Evolutionary conservation across 2,329 filamentous ascomycete genomes (phyloP), one percentile per base, ranked within the genome.

Genomic region (Sporothrix inflata): DNA sequence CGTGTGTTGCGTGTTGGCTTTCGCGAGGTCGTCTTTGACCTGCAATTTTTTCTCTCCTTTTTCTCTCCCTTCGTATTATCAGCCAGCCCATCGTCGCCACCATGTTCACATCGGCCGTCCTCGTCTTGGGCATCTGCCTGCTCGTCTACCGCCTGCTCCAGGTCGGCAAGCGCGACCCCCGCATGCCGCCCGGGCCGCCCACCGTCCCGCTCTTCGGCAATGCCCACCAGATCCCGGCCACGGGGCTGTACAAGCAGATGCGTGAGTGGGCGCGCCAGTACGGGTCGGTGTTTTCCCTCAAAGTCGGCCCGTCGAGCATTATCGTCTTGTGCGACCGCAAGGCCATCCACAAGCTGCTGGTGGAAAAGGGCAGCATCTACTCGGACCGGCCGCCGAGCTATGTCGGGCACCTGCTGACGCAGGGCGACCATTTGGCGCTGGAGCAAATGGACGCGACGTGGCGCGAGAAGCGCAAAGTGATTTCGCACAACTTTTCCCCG

Each of bases 401-500:
- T 53, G 49, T 53, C n/a, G 49, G 49, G 0, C 49, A 53, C n/a
- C n/a, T 53, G n/a, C n/a, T 53, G 4, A 53, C 49, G n/a, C 49
- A 53, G n/a, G 49, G 49, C 19, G 49, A 53, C 49, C 49, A 53
- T 24, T 24, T 53, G 7, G 49, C 49, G 3, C n/a, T 53, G n/a
- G 49, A 53, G n/a, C 49, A 53, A 53, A 53, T 53, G 49, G 49
- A 53, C 49, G n/a, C 49, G n/a, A 53, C 49, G n/a, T 53, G 49
- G 49, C 49, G 49, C n/a, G 49, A 53, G 49, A 53, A 53, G 49
- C 49, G 49, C 49, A 53, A 53, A 12, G 49, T 53, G n/a, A 53
- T 53, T 12, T 24, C 49, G 49, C 49, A 53, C 49, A 53, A 53
- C n/a, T 53, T 53, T 11, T 53, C 49, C 3, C 49, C 49, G 5